These are phyloP conservation scores for Drosera spatulata DNA, from an alignment of 179 eudicot species.

Conservation along the genomic window DNA sequence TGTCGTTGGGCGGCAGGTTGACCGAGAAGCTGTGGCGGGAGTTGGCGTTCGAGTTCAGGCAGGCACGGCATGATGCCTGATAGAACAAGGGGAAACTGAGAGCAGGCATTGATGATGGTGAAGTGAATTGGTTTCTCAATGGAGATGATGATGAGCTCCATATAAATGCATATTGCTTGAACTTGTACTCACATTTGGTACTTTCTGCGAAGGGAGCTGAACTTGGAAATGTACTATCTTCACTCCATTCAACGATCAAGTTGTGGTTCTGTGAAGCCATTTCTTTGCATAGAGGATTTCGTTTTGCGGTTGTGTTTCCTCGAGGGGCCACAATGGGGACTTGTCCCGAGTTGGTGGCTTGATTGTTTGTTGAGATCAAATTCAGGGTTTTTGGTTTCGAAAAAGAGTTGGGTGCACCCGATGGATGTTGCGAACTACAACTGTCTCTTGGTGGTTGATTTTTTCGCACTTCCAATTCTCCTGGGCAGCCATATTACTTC, in stretches of 20 bases:
- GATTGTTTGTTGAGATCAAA: no score
- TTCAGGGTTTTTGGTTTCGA: no score
- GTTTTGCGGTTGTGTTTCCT: background rate
- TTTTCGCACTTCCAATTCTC: no score
- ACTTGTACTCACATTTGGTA: no score
- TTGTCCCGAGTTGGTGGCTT: no score
- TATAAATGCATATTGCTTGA: no score
- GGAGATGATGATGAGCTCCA: background rate
- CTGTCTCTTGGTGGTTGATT: no score
- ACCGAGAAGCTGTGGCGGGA: background rate
- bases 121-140: background rate
- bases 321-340: background rate
- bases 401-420: no score
- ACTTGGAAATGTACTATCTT: background rate
- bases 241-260: background rate
- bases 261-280: background rate
- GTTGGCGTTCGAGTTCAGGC: background rate
- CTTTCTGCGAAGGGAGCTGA: no score
- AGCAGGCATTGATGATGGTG: background rate
- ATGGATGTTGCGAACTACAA: no score
- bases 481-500: no score
- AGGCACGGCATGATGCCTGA: background rate
- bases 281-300: background rate
- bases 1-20: constrained; percentile 3
- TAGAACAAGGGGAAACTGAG: background rate